These are phyloP conservation scores for Rhamnella rubrinervis DNA, from an alignment of 331 rosid genomes.

Conservation along the genomic window DNA sequence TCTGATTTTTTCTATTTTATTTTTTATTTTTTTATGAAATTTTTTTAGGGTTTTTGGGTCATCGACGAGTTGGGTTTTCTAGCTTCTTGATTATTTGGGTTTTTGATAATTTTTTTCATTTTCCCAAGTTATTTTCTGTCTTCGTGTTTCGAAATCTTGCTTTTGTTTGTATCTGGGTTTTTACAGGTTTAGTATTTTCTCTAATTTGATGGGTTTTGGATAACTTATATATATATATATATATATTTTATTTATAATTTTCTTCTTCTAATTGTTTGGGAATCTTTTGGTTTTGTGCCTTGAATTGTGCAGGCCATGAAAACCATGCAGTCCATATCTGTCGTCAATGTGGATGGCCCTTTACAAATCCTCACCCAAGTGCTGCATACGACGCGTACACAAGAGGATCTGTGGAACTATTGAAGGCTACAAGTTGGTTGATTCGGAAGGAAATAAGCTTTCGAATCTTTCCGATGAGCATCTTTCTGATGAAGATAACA, in stretches of 20 bases:
- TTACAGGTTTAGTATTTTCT: conserved; percentile 8
- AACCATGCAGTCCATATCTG: conserved; percentile 62
- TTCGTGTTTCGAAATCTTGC: conserved; percentile 1
- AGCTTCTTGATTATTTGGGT: background rate
- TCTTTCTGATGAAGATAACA: conserved; percentile 48
- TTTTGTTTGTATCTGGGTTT: background rate
- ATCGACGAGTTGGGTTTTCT: conserved; percentile 67
- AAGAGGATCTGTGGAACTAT: conserved; percentile 87
- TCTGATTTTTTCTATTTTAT: too few species aligned
- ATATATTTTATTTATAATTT: background rate
- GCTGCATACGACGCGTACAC: conserved; percentile 79
- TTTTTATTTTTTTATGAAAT: too few species aligned
- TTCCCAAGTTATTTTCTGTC: background rate
- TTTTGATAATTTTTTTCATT: background rate
- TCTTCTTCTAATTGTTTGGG: background rate
- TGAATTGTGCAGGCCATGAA: conserved; percentile 47
- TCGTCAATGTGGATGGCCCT: conserved; percentile 83
- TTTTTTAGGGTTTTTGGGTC: too few species aligned
- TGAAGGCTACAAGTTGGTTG: conserved; percentile 55
- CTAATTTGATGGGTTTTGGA: background rate
- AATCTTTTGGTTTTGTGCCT: background rate
- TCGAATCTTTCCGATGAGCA: conserved; percentile 49
- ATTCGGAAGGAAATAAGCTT: conserved; percentile 34
- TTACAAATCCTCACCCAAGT: conserved; percentile 86
- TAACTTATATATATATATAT: conserved; percentile 24